phyloP scores from a whole-genome alignment of 441 rosid genomes.

The Adansonia gregorii region DNA sequence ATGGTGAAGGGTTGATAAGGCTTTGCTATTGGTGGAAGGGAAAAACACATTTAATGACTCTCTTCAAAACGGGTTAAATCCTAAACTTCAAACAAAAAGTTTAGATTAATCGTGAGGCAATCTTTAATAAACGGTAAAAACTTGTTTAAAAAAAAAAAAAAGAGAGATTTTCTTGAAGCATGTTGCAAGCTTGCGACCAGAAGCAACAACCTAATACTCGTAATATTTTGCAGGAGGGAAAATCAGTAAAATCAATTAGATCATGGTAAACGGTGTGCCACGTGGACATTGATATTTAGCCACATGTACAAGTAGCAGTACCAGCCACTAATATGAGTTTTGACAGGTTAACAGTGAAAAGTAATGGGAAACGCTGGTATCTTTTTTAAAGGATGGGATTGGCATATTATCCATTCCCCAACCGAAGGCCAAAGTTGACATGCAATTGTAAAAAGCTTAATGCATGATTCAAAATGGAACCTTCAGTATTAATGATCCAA shows the following conservation, averaged over 20 bases:
- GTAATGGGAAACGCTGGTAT: neutral
- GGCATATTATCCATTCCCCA: too few species aligned
- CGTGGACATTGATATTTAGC: neutral
- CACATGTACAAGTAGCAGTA: constrained; percentile 14
- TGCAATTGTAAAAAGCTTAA: constrained; percentile 10
- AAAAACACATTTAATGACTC: too few species aligned
- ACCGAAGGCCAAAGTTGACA: constrained; percentile 24
- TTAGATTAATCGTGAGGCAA: too few species aligned
- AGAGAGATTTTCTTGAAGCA: neutral
- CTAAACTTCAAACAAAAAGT: too few species aligned
- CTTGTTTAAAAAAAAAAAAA: neutral
- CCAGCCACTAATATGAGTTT: constrained; percentile 22
- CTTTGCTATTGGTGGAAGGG: too few species aligned
- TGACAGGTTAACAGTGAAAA: neutral
- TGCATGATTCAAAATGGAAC: neutral
- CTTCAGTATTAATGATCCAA: constrained; percentile 39
- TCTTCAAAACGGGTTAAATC: too few species aligned
- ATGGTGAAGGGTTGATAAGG: too few species aligned
- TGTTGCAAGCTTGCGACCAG: neutral
- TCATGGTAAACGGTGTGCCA: constrained; percentile 15
- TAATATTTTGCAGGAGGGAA: neutral
- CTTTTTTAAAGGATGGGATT: too few species aligned
- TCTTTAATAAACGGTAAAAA: too few species aligned
- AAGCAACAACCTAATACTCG: neutral
- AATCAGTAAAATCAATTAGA: neutral